Percentiles rank a stretch among this genome's conserved stretches.
phyloP scores from a whole-genome alignment of 2,329 filamentous ascomycete genomes.

The Ascochyta viciae-villosae region DNA sequence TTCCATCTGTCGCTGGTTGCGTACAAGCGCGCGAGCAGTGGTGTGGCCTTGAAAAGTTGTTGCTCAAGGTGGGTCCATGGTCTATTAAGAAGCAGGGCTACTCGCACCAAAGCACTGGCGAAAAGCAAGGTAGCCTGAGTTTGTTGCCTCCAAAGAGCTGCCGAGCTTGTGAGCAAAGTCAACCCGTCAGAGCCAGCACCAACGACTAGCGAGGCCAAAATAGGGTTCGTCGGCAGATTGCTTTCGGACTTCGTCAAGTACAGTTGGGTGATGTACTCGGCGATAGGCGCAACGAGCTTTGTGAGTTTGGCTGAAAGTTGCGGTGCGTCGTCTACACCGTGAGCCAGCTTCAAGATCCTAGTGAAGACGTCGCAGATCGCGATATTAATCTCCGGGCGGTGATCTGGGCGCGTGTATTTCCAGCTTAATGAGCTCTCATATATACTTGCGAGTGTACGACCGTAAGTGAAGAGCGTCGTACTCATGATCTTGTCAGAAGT shows the following conservation, averaged over 20 bases:
- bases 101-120: constrained; percentile 72
- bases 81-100: constrained; percentile 69
- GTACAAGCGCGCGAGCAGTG: constrained; percentile 78
- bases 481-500: constrained; percentile 80
- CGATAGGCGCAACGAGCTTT: constrained; percentile 72
- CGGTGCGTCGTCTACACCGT: constrained; percentile 72
- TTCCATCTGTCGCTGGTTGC: constrained; percentile 72
- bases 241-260: constrained; percentile 75
- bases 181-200: constrained; percentile 46
- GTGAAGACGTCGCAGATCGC: constrained; percentile 74
- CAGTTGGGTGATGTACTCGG: constrained; percentile 76
- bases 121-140: constrained; percentile 70
- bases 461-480: constrained; percentile 74
- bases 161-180: constrained; percentile 55
- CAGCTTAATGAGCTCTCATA: constrained; percentile 87
- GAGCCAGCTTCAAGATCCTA: constrained; percentile 74
- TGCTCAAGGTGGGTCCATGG: constrained; percentile 73
- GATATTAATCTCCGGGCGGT: constrained; percentile 72
- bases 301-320: constrained; percentile 61
- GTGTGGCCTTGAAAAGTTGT: constrained; percentile 81
- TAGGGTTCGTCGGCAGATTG: constrained; percentile 76
- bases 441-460: constrained; percentile 78
- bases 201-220: constrained; percentile 73
- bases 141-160: constrained; percentile 62
- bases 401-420: constrained; percentile 75